Percentiles rank a stretch among this genome's conserved stretches.
Evolutionary conservation across 305 asterid genomes (phyloP).

Genomic region (Rubia peregrina): DNA sequence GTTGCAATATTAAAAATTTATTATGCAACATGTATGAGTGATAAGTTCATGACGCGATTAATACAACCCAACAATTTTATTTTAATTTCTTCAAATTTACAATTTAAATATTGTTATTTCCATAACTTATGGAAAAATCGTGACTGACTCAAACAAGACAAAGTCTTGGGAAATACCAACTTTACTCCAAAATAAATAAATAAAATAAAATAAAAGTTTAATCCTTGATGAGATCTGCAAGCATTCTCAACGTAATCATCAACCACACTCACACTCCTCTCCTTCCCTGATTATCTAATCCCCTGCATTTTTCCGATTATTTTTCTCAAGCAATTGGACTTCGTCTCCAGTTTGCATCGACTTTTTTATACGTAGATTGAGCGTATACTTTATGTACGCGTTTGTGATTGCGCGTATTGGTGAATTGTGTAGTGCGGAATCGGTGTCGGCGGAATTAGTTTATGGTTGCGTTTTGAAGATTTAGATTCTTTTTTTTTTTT

Average conservation of each 20-base stretch:
- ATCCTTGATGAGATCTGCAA: constrained; percentile 1
- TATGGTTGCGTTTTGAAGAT: constrained; percentile 1
- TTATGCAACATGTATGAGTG: too few relatives aligned
- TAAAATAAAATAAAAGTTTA: not conserved
- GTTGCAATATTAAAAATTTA: too few relatives aligned
- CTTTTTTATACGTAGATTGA: not conserved
- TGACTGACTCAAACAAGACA: too few relatives aligned
- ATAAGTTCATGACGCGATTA: too few relatives aligned
- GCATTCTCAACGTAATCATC: constrained; percentile 1
- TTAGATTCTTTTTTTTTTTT: constrained; percentile 1
- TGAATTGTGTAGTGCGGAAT: not conserved
- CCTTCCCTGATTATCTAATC: not conserved
- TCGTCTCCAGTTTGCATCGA: not conserved
- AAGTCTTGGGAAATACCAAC: too few relatives aligned
- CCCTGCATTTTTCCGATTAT: not conserved
- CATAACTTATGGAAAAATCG: too few relatives aligned
- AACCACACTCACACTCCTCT: not conserved
- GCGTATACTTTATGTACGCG: not conserved
- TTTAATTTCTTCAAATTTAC: too few relatives aligned
- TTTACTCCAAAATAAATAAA: too few relatives aligned
- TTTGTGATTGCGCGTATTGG: not conserved
- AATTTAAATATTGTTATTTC: too few relatives aligned
- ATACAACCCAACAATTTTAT: too few relatives aligned
- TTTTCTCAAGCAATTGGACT: not conserved
- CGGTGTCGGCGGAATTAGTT: not conserved